Base-by-base conservation (phyloP, 2,329 filamentous ascomycete species). In the Daldinia sp. region DNA sequence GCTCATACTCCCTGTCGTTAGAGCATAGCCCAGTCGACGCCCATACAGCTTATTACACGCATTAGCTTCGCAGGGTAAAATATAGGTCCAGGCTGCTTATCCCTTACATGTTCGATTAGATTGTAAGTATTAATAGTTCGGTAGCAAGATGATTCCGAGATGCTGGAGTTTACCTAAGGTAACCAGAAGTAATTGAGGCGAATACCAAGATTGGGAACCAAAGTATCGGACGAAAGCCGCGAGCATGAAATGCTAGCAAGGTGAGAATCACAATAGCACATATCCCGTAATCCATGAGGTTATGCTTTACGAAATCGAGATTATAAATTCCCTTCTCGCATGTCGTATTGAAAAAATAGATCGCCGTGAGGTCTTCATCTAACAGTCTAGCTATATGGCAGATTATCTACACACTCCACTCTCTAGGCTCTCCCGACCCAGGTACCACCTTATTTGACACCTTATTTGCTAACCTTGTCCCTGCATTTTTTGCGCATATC, bases 321-420 rank as follows among this genome's bases (percentile, higher is more conserved):
- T 53, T 15, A 10, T 20, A 4, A 57, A 55, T 33, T 30, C 42
- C 6, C 30, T 42, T n/a, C 55, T 54, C 41, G 23, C 23, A 63
- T 50, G 41, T 33, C 60, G 41, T 13, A 23, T 48, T 9, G 41
- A 13, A 28, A 28, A 56, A 56, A 42, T 56, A 35, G 61, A 64
- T 65, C 62, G 57, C 71, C 71, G 69, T 46, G 71, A 73, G 71
- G 71, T 69, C 66, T 70, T 69, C 63, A 71, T 71, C 65, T 68
- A 71, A 62, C 28, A 62, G 20, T 67, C 60, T 65, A 67, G 18
- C 10, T n/a, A 58, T 26, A 33, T 59, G n/a, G 12, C 26, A 48
- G 56, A 10, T 39, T 46, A 37, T n/a, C 28, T 51, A 9, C 7
- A 51, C 26, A 13, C 26, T 51, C 15, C 26, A 26, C 15, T 51